Base-by-base conservation (phyloP, 164 flowering plant species). In the Hamamelis virginiana region DNA sequence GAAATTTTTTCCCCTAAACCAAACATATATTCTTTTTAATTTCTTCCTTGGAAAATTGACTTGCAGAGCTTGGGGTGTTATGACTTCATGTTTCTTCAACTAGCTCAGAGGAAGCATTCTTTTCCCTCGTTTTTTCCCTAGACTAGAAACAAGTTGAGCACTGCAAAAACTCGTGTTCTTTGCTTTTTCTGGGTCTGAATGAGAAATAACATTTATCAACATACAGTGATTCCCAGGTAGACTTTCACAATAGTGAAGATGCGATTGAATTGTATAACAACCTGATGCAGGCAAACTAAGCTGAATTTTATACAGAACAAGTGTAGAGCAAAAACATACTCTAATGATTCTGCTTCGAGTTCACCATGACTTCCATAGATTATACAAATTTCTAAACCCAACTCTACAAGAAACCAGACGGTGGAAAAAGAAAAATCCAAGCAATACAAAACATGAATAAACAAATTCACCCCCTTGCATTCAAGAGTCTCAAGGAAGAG, bases 381-480 rank as follows among this genome's bases (percentile, higher is more conserved):
- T 66, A 52, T 77, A 77, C 72, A 74, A 62, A 67, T 26, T 53
- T 73, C 72, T 77, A 71, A 43, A 68, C 25, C 69, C 68, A 72
- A 76, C 79, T 76, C 79, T 76, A 76, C 82, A 79, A 67, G 68
- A 64, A 70, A 46, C 72, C 72, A 65, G 68, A 68, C 60, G 16
- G 45, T 16, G 23, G 18, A 16, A 55, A n/a, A 25, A 14, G 6
- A 27, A 62, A 66, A 62, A 45, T 18, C 27, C 43, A 61, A 68
- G 69, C 61, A 72, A 71, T 47, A 67, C 41, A 68, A 71, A 74
- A 77, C 73, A 77, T 65, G 74, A 74, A 80, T 66, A 45, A 77
- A 63, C 78, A 74, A 80, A 80, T 71, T 75, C 78, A 64, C 50
- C 67, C n/a, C n/a, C n/a, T n/a, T n/a, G n/a, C 25, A 52, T 43